A percentile compares a stretch with the other conserved stretches of the same genome.
Evolutionary conservation across 1,284 basidiomycete species (phyloP).

Genomic region (Ceratobasidium sp.): DNA sequence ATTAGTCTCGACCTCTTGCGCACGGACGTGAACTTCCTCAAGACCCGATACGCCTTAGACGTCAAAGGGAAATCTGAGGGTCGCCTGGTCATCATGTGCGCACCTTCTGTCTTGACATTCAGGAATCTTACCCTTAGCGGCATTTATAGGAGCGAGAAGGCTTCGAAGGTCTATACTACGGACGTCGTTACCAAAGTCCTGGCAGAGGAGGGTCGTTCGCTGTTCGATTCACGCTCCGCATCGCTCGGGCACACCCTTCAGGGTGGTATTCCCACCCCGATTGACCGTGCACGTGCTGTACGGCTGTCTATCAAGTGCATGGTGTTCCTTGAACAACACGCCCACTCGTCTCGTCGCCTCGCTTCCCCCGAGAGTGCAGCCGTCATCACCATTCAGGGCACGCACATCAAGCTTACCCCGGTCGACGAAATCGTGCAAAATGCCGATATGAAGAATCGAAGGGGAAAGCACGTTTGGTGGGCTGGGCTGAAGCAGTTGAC

Average conservation of each 20-base stretch:
- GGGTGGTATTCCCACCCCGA: slow-evolving; percentile 91
- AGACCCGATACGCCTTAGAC: slow-evolving; percentile 84
- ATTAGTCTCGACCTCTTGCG: slow-evolving; percentile 83
- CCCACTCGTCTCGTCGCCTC: slow-evolving; percentile 53
- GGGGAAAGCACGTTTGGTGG: slow-evolving; percentile 89
- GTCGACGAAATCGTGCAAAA: slow-evolving; percentile 83
- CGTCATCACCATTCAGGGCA: slow-evolving; percentile 89
- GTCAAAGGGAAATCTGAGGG: slow-evolving; percentile 90
- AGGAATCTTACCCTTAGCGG: not conserved
- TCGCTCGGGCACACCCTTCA: slow-evolving; percentile 96
- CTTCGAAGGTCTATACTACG: slow-evolving; percentile 90
- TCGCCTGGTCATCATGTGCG: slow-evolving; percentile 85
- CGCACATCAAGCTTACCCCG: slow-evolving; percentile 78
- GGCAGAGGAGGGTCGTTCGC: slow-evolving; percentile 85
- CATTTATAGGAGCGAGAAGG: slow-evolving; percentile 74
- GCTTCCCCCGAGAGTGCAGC: slow-evolving; percentile 75
- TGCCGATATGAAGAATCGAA: slow-evolving; percentile 88
- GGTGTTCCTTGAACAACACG: slow-evolving; percentile 89
- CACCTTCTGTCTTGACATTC: slow-evolving; percentile 25
- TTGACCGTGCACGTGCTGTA: slow-evolving; percentile 90
- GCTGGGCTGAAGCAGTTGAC: slow-evolving; percentile 67
- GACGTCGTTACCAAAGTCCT: slow-evolving; percentile 93
- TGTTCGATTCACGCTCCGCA: slow-evolving; percentile 96
- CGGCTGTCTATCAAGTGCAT: slow-evolving; percentile 92
- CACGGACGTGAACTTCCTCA: slow-evolving; percentile 88